Conservation (phyloP, 1,284 basidiomycete genomes). For the Puccinia hordei region DNA sequence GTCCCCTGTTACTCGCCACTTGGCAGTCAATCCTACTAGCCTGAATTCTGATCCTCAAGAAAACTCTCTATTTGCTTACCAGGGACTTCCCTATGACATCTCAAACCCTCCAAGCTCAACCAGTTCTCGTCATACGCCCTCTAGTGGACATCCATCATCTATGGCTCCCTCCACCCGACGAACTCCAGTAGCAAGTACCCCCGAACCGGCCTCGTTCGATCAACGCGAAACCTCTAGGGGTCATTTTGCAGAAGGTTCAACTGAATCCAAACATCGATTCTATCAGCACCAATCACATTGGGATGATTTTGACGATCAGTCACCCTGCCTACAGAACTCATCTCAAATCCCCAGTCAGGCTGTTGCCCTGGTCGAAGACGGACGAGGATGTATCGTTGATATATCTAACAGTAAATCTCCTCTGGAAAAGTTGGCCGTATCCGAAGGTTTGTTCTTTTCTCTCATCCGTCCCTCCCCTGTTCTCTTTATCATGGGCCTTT, state of each 20-base stretch:
- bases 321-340: conserved; percentile 15
- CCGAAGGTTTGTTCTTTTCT: conserved; percentile 20
- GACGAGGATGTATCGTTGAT: conserved; percentile 41
- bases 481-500: neutral
- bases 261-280: conserved; percentile 29
- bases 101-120: neutral
- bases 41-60: conserved; percentile 1
- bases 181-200: neutral
- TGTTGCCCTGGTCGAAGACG: conserved; percentile 38
- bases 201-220: neutral
- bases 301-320: conserved; percentile 46
- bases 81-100: conserved; percentile 28
- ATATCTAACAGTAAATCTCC: conserved; percentile 8
- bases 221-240: conserved; percentile 11
- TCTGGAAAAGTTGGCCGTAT: conserved; percentile 30
- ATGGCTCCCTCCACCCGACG: neutral
- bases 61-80: conserved; percentile 6
- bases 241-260: conserved; percentile 31
- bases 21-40: neutral
- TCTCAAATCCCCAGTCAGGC: conserved; percentile 40
- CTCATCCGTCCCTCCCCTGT: too few relatives aligned
- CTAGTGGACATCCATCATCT: neutral
- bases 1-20: neutral
- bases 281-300: conserved; percentile 36
- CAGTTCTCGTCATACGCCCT: neutral